These are phyloP conservation scores for Penicillium ochrochloron DNA, from an alignment of 495 filamentous ascomycete genomes.

Conservation along the genomic window DNA sequence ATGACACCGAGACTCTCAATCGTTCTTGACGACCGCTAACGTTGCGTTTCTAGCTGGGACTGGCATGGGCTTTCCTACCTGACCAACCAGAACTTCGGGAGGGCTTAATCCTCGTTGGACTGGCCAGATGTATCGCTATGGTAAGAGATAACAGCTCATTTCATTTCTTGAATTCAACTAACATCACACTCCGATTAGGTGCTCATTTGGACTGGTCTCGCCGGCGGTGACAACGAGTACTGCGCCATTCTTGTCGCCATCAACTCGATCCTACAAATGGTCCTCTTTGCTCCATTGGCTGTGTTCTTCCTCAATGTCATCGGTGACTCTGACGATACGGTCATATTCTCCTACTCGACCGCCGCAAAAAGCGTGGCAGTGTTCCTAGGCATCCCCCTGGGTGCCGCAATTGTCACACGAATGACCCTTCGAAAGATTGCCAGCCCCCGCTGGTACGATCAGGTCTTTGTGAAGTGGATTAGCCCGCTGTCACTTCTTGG, in stretches of 20 bases:
- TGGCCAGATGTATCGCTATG: conserved; percentile 84
- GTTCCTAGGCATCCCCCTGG: conserved; percentile 86
- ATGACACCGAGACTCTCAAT: conserved; percentile 16
- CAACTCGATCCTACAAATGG: conserved; percentile 86
- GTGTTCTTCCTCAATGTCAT: conserved; percentile 79
- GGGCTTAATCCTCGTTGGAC: conserved; percentile 76
- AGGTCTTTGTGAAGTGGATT: conserved; percentile 68
- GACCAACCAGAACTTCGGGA: conserved; percentile 69
- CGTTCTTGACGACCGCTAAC: conserved; percentile 5
- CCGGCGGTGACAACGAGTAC: conserved; percentile 80
- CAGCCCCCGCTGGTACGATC: conserved; percentile 65
- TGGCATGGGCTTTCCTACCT: conserved; percentile 82
- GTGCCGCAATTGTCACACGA: conserved; percentile 76
- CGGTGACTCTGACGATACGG: conserved; percentile 36
- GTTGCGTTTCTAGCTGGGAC: conserved; percentile 48
- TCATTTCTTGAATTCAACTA: not conserved
- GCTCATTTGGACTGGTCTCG: conserved; percentile 77
- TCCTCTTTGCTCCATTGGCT: conserved; percentile 80
- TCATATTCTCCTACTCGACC: conserved; percentile 65
- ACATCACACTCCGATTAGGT: conserved; percentile 49
- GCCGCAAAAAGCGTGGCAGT: conserved; percentile 82
- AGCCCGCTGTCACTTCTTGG: conserved; percentile 81
- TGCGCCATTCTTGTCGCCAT: conserved; percentile 90
- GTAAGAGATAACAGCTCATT: conserved; percentile 41
- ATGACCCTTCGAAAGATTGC: conserved; percentile 60